A percentile compares a stretch with the other conserved stretches of the same genome.
Evolutionary conservation across 2,329 filamentous ascomycete genomes (phyloP).

Genomic region (Fusarium tanahbumbuense): DNA sequence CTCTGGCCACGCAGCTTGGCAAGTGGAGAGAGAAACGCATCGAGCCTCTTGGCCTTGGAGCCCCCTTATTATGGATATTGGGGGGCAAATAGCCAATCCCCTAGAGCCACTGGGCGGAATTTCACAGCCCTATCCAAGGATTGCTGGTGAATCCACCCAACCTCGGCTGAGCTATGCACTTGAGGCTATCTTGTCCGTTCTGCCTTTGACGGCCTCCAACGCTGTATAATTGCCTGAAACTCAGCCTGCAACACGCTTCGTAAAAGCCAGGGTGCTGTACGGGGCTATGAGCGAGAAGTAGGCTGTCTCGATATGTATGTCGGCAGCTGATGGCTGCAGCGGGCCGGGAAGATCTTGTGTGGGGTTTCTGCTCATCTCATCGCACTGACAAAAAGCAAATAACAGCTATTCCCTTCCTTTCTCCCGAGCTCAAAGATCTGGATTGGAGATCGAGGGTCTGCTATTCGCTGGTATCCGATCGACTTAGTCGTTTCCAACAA

Average conservation of each 20-base stretch:
- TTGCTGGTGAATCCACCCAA: neutral
- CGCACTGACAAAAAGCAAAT: slow-evolving; percentile 21
- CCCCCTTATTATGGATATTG: neutral
- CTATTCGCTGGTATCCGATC: neutral
- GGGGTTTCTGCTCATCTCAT: slow-evolving; percentile 34
- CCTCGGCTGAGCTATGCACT: slow-evolving; percentile 21
- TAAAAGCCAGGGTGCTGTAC: slow-evolving; percentile 3
- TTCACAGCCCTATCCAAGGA: slow-evolving; percentile 34
- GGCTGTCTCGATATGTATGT: slow-evolving; percentile 21
- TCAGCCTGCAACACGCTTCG: slow-evolving; percentile 10
- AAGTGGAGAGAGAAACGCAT: slow-evolving; percentile 9
- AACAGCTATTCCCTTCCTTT: slow-evolving; percentile 16
- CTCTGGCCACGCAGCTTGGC: slow-evolving; percentile 5
- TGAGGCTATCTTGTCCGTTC: neutral
- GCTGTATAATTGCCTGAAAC: slow-evolving; percentile 1
- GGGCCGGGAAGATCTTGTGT: slow-evolving; percentile 29
- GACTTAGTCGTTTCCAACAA: neutral
- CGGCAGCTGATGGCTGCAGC: slow-evolving; percentile 35
- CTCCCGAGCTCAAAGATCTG: neutral
- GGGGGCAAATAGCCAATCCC: neutral
- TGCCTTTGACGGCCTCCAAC: slow-evolving; percentile 20
- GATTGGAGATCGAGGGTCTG: neutral
- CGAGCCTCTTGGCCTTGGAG: slow-evolving; percentile 11
- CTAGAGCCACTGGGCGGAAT: no score
- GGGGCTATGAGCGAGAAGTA: neutral